A percentile compares a stretch with the other conserved stretches of the same genome.
phyloP scores from a whole-genome alignment of 257 asterid species.

The Lithospermum erythrorhizon region DNA sequence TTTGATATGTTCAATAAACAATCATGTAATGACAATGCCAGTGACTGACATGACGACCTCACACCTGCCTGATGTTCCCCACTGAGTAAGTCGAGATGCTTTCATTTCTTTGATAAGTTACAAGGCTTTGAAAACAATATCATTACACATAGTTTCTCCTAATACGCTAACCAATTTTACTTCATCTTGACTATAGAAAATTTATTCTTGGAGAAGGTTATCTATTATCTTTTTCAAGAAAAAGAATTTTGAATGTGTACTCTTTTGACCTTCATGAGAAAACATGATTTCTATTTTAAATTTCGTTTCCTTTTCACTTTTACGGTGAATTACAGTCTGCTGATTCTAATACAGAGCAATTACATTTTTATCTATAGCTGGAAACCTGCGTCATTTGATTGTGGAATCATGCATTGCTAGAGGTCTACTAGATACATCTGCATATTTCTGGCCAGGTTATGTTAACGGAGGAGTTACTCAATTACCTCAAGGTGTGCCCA shows the following conservation, averaged over 20 bases:
- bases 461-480: constrained; percentile 59
- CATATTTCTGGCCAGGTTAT: constrained; percentile 87
- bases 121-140: too few species aligned
- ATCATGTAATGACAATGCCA: too few species aligned
- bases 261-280: neutral
- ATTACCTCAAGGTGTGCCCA: constrained; percentile 53
- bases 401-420: constrained; percentile 89
- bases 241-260: neutral
- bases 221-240: neutral
- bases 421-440: constrained; percentile 79
- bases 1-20: too few species aligned
- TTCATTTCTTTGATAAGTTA: too few species aligned
- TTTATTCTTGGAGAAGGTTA: neutral
- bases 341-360: neutral
- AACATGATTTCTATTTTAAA: neutral
- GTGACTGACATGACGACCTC: too few species aligned
- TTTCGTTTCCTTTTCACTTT: neutral
- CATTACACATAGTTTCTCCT: too few species aligned
- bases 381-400: constrained; percentile 75
- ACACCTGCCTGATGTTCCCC: too few species aligned
- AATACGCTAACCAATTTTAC: neutral
- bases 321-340: neutral
- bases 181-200: neutral
- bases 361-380: constrained; percentile 42
- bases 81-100: too few species aligned